These are phyloP conservation scores for Ascosphaera apis DNA, from an alignment of 2,329 filamentous ascomycete species.

Conservation along the genomic window DNA sequence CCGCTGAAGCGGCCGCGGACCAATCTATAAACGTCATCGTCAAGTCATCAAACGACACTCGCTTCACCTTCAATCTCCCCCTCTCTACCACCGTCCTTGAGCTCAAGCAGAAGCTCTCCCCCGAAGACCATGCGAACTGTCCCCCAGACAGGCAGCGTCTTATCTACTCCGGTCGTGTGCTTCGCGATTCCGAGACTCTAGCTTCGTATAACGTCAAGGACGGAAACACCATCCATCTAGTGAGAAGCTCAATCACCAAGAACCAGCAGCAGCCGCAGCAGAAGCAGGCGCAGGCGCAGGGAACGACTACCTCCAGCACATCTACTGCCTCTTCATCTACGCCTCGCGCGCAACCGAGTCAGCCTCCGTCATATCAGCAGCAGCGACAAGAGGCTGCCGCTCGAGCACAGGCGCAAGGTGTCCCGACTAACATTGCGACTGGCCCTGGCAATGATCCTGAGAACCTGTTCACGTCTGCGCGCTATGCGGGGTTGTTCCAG, in stretches of 20 bases:
- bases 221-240: conserved; percentile 85
- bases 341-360: conserved; percentile 12
- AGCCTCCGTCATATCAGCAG: conserved; percentile 6
- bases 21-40: conserved; percentile 83
- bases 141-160: conserved; percentile 74
- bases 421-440: conserved; percentile 25
- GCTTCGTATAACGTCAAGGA: conserved; percentile 83
- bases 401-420: conserved; percentile 12
- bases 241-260: conserved; percentile 89
- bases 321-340: conserved; percentile 16
- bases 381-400: conserved; percentile 3
- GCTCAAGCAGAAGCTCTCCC: conserved; percentile 71
- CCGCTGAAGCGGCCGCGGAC: conserved; percentile 40
- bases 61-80: conserved; percentile 60
- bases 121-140: conserved; percentile 62
- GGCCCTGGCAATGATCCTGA: conserved; percentile 61
- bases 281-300: too few relatives aligned
- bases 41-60: conserved; percentile 82
- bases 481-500: conserved; percentile 78
- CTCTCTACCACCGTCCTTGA: conserved; percentile 57
- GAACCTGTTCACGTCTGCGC: conserved; percentile 70
- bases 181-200: conserved; percentile 82
- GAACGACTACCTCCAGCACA: conserved; percentile 22
- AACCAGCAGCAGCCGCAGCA: conserved; percentile 32
- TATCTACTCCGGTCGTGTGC: conserved; percentile 90